Conservation (phyloP, 1,284 basidiomycete genomes). For the Pseudozyma sp. region DNA sequence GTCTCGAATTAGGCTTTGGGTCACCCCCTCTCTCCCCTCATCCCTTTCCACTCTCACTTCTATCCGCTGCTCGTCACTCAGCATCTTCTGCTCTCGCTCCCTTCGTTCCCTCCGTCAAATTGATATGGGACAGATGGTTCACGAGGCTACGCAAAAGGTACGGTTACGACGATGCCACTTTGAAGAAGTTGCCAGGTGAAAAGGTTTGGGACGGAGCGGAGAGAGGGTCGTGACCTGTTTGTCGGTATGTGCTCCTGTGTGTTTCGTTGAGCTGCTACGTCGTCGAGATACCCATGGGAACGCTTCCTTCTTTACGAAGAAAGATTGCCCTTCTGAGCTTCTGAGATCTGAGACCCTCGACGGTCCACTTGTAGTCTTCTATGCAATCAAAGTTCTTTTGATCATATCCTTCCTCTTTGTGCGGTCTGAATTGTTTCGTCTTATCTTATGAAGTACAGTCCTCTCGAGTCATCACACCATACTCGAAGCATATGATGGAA, state of each 20-base stretch:
- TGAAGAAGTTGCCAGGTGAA: neutral
- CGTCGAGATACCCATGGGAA: neutral
- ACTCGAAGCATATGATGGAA: too few relatives aligned
- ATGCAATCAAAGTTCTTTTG: too few relatives aligned
- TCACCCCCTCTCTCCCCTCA: slow-evolving; percentile 22
- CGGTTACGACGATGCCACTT: neutral
- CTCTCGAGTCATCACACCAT: too few relatives aligned
- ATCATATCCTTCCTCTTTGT: too few relatives aligned
- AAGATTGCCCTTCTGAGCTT: slow-evolving; percentile 15
- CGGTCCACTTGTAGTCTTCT: too few relatives aligned
- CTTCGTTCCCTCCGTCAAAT: too few relatives aligned
- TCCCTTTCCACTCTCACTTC: neutral
- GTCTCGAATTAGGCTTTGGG: slow-evolving; percentile 56
- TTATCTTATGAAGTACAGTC: too few relatives aligned
- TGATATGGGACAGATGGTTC: too few relatives aligned
- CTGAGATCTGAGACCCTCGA: too few relatives aligned
- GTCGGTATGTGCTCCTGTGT: slow-evolving; percentile 6
- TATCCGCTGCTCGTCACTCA: neutral
- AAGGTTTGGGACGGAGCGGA: neutral
- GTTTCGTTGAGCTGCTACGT: slow-evolving; percentile 2
- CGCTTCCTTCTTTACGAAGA: neutral
- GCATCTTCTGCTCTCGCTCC: neutral
- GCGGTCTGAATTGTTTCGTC: too few relatives aligned
- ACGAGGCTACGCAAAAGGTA: too few relatives aligned
- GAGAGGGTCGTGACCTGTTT: slow-evolving; percentile 2